Evolutionary conservation across 495 filamentous ascomycete genomes (phyloP), one percentile per base, ranked within the genome.

Genomic region (Aspergillus kassunensis): DNA sequence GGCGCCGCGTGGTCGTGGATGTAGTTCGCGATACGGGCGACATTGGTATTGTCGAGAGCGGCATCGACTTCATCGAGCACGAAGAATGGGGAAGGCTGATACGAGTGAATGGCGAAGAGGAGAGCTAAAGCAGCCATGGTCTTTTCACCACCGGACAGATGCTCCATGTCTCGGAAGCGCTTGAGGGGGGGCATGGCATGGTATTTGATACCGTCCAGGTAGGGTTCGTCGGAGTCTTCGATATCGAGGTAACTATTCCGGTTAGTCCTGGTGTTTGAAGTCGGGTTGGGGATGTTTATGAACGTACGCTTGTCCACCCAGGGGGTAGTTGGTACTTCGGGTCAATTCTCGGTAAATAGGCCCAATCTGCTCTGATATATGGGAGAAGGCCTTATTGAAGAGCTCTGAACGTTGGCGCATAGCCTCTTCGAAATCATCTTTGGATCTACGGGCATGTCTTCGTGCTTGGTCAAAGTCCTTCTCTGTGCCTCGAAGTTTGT

Each of bases 81-180:
- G 69, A 97, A 99, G 76, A 99, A 97, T 3, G 93, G 93, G 21
- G 79, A 85, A 2, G 93, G 93, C 67, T 96, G 90, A 74, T 90
- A 97, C 27, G 82, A 88, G 73, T 97, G 93, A 52, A 99, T 89
- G 19, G 93, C 92, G 61, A 99, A 97, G 6, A 99, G 81, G 46
- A 99, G 76, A 16, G 93, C 93, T 19, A 99, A 79, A 34, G 93
- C 93, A 2, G 93, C 93, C 86, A 99, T 99, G 12, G 95, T 97
- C 80, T 97, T 97, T 74, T 99, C 93, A 47, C 93, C 93, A 56
- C 93, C 93, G 10, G 89, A 95, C 19, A 99, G 80, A 63, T 96
- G 92, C 68, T 97, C 93, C 93, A 99, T 97, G 69, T 97, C 95
- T 31, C 93, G 82, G 83, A 97, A 99, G 46, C 93, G 91, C 74